phyloP scores from a whole-genome alignment of 768 basidiomycete species.

The Russula foetens region DNA sequence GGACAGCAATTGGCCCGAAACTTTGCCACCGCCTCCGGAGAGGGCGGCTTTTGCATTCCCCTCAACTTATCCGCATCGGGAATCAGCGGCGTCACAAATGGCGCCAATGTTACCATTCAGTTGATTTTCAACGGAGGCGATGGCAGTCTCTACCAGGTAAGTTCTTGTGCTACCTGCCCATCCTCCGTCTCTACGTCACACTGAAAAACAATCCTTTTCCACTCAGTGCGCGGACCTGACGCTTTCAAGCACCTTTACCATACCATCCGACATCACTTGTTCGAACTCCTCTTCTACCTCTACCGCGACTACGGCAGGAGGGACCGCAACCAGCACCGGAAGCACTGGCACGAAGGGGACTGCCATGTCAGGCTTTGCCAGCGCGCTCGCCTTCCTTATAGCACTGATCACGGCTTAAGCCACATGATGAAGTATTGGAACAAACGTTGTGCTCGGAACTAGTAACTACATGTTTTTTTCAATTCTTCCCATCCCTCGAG shows the following conservation, averaged over 20 bases:
- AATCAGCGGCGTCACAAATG: conserved; percentile 45
- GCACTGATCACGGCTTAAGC: neutral
- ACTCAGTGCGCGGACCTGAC: conserved; percentile 73
- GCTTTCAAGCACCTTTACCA: conserved; percentile 43
- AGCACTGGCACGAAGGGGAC: neutral
- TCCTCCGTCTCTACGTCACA: neutral
- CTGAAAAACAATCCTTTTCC: neutral
- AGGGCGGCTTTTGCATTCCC: conserved; percentile 60
- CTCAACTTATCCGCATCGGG: conserved; percentile 48
- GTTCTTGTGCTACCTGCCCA: conserved; percentile 1
- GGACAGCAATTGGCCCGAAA: conserved; percentile 33
- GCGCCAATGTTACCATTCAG: conserved; percentile 69
- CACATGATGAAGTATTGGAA: neutral
- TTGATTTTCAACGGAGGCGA: conserved; percentile 65
- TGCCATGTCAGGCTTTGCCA: neutral
- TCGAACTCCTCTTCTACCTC: conserved; percentile 26
- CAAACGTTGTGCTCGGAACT: neutral
- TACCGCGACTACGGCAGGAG: neutral
- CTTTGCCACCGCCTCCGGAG: conserved; percentile 43
- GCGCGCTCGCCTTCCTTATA: neutral
- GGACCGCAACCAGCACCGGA: neutral
- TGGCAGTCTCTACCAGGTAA: conserved; percentile 59
- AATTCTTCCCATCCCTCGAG: neutral
- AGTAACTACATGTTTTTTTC: neutral
- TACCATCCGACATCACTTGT: conserved; percentile 38